Base-by-base conservation (phyloP, 306 rosid genomes). In the Arachis stenosperma region DNA sequence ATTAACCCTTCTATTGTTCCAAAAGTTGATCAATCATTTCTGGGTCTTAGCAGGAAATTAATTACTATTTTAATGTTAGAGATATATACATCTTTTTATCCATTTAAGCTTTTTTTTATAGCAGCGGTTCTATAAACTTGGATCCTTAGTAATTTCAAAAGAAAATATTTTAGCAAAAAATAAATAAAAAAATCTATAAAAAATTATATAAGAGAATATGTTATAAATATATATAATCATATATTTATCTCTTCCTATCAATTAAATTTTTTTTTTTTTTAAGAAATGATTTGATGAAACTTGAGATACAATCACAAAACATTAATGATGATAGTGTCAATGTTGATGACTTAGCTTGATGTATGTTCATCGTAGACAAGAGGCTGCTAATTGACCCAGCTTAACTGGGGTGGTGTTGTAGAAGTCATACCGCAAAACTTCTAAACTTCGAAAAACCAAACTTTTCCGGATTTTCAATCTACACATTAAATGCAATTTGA, bases 401-500 rank as follows among this genome's bases (percentile, higher is more conserved):
- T 55, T 29, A 33, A 33, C 3, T 33, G 37, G 37, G 30, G 37
- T 22, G 41, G 15, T 47, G 67, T 36, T 44, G 67, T 15, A 46
- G 4, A 75, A 56, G 73, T 75, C 79, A 44, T 10, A 1, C 43
- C 41, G 10, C 50, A 55, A 64, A 43, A 75, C 22, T 30, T 75
- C 30, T 56, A 6, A 6, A 65, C n/a, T 14, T 50, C 8, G 0
- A 56, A 57, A 40, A 42, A n/a, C 6, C 39, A 9, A 75, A 33
- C 11, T 37, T 57, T 44, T 17, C 29, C 36, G 7, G 33, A 44
- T 51, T 75, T 75, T 75, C 79, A 75, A 75, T 61, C 3, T 41
- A 2, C 9, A 5, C 74, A 47, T 66, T 75, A 67, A 75, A 6
- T 67, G 47, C 61, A 75, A 11, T 75, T 57, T 75, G 79, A 67